These are phyloP conservation scores for Fraxinus sp. DNA, from an alignment of 305 asterid genomes.

Conservation along the genomic window DNA sequence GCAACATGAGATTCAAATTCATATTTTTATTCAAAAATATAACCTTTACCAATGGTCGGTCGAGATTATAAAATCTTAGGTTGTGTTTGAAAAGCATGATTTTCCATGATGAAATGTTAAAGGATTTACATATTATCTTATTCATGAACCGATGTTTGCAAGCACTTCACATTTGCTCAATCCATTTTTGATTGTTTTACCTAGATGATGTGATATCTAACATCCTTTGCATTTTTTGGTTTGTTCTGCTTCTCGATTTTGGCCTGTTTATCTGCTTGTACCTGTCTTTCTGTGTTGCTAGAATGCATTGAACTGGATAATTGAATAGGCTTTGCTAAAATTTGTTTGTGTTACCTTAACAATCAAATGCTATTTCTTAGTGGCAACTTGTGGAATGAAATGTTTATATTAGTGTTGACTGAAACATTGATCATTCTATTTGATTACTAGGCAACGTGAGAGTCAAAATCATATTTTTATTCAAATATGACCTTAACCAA, in stretches of 20 bases:
- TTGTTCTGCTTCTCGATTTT: neutral
- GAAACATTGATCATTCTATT: neutral
- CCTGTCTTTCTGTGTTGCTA: neutral
- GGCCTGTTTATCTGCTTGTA: neutral
- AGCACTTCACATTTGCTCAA: too few relatives aligned
- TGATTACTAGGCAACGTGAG: too few relatives aligned
- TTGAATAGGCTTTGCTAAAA: too few relatives aligned
- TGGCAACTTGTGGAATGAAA: neutral
- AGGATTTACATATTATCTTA: neutral
- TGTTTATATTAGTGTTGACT: neutral
- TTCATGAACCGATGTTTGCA: neutral
- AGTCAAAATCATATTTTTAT: too few relatives aligned
- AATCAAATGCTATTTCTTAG: neutral
- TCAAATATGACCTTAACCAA: too few relatives aligned
- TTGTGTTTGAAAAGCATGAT: too few relatives aligned
- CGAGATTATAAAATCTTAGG: too few relatives aligned
- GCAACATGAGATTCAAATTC: too few relatives aligned
- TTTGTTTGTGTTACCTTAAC: neutral
- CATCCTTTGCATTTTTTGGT: neutral
- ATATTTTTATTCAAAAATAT: too few relatives aligned
- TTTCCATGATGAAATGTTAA: too few relatives aligned
- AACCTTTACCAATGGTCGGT: too few relatives aligned
- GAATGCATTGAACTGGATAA: neutral
- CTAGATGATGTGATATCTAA: too few relatives aligned
- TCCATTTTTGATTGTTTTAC: neutral